Conservation (phyloP, 768 basidiomycete genomes). For the Cystofilobasidium ferigula region DNA sequence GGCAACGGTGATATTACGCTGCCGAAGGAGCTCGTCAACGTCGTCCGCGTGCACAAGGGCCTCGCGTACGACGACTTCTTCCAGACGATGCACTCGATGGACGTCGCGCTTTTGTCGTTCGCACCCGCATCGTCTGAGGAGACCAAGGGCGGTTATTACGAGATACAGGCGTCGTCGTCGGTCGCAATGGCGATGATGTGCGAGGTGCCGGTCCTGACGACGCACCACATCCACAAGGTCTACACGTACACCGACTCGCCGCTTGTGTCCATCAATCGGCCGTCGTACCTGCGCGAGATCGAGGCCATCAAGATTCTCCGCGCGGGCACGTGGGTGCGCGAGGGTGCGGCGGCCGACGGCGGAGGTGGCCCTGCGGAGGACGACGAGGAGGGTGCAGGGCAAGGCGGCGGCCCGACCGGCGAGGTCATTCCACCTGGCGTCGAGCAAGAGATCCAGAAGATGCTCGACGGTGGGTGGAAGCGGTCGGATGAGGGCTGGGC, state of each 20-base stretch:
- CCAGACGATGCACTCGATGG: slow-evolving; percentile 39
- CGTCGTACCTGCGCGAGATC: slow-evolving; percentile 42
- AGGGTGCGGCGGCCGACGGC: not conserved
- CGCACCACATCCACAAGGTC: slow-evolving; percentile 39
- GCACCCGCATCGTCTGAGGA: slow-evolving; percentile 8
- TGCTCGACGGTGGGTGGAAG: slow-evolving; percentile 13
- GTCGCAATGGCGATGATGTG: slow-evolving; percentile 42
- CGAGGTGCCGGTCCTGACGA: slow-evolving; percentile 43
- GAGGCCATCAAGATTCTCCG: slow-evolving; percentile 41
- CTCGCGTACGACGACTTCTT: slow-evolving; percentile 42
- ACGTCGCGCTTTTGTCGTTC: slow-evolving; percentile 44
- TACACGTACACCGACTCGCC: slow-evolving; percentile 42
- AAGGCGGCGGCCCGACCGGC: not conserved
- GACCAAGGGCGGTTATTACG: slow-evolving; percentile 32
- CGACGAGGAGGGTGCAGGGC: not conserved
- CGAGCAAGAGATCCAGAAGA: slow-evolving; percentile 3
- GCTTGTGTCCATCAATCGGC: slow-evolving; percentile 40
- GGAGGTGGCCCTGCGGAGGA: too few species aligned
- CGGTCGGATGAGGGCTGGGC: slow-evolving; percentile 6
- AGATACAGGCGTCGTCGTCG: slow-evolving; percentile 42
- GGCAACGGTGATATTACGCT: slow-evolving; percentile 29
- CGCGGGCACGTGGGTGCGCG: slow-evolving; percentile 27
- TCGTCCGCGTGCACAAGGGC: slow-evolving; percentile 39
- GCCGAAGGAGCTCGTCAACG: slow-evolving; percentile 39
- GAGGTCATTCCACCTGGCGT: slow-evolving; percentile 5